Base-by-base conservation (phyloP, 495 filamentous ascomycete genomes). In the Xylaria castorea region DNA sequence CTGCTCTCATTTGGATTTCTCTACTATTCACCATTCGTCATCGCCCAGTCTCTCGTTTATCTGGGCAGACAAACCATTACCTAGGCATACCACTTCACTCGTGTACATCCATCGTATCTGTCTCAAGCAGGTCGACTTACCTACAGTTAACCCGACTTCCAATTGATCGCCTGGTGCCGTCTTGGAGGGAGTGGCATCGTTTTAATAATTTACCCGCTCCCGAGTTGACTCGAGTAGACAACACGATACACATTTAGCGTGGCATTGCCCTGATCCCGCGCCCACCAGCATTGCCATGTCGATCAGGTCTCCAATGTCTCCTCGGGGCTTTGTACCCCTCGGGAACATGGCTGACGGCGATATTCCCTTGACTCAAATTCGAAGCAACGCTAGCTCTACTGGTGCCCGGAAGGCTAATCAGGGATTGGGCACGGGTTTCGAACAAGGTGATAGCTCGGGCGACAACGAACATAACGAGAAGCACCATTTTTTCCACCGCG, bases 401-500 rank as follows among this genome's bases (percentile, higher is more conserved):
- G 87, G 88, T 36, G 81, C 86, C 40, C 81, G 88, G 32, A 86
- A 81, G 77, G 71, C 73, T 30, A 80, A 81, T 69, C 82, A 83
- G 74, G 85, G 81, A 20, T 73, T 82, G 53, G 76, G 74, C 51
- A 75, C 76, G 55, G 75, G 71, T 16, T 77, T 77, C 18, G 79
- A 82, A 50, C 51, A 71, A 42, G 77, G 79, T 50, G 74, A 76
- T 11, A 68, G 66, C 30, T 55, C 57, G 22, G 80, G 80, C 38
- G 73, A 77, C 12, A 72, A 80, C 48, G 83, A 81, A 73, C 79
- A 81, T 53, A 63, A 84, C 44, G 86, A 89, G 78, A 91, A 88
- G 76, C 80, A 78, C 38, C 84, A 82, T 68, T 81, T 90, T 71
- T 91, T 89, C 78, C 82, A 87, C 55, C 81, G 85, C 38, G 92